A percentile compares a stretch with the other conserved stretches of the same genome.
phyloP scores from a whole-genome alignment of 108 stramenopile species.

The Skeletonema marinoi region DNA sequence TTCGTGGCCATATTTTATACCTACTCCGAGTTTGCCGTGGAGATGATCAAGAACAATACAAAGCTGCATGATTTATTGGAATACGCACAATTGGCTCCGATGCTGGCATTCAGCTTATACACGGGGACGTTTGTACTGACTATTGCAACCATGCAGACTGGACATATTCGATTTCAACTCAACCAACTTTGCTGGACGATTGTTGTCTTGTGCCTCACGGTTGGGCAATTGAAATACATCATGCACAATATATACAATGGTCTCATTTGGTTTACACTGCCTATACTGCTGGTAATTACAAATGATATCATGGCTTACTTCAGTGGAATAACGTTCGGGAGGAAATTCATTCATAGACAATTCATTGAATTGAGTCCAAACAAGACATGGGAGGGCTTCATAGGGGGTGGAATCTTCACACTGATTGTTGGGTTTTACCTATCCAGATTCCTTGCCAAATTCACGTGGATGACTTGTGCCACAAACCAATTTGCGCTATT shows the following conservation, averaged over 20 bases:
- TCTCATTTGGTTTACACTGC: slow-evolving; percentile 97
- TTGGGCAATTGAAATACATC: slow-evolving; percentile 92
- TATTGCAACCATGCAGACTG: slow-evolving; percentile 90
- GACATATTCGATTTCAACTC: slow-evolving; percentile 93
- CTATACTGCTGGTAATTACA: slow-evolving; percentile 89
- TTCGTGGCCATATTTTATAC: slow-evolving; percentile 89
- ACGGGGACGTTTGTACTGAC: slow-evolving; percentile 89
- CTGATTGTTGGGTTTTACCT: slow-evolving; percentile 90
- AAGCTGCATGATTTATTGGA: slow-evolving; percentile 58
- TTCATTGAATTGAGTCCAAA: slow-evolving; percentile 93
- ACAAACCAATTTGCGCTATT: slow-evolving; percentile 76
- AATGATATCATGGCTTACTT: slow-evolving; percentile 98
- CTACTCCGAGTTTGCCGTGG: slow-evolving; percentile 77
- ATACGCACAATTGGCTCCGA: slow-evolving; percentile 66
- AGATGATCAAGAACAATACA: slow-evolving; percentile 71
- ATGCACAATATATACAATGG: slow-evolving; percentile 98
- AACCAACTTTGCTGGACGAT: slow-evolving; percentile 98
- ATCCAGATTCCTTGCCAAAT: slow-evolving; percentile 79
- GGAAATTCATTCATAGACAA: slow-evolving; percentile 88
- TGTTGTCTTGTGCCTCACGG: slow-evolving; percentile 90
- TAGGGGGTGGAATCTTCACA: slow-evolving; percentile 92
- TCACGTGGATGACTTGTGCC: slow-evolving; percentile 90
- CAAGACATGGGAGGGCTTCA: slow-evolving; percentile 98
- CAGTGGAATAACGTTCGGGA: slow-evolving; percentile 90
- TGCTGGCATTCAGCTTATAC: slow-evolving; percentile 78